A percentile compares a stretch with the other conserved stretches of the same genome.
Evolutionary conservation across 2,329 filamentous ascomycete genomes (phyloP).

Genomic region (Trichoderma sp.): DNA sequence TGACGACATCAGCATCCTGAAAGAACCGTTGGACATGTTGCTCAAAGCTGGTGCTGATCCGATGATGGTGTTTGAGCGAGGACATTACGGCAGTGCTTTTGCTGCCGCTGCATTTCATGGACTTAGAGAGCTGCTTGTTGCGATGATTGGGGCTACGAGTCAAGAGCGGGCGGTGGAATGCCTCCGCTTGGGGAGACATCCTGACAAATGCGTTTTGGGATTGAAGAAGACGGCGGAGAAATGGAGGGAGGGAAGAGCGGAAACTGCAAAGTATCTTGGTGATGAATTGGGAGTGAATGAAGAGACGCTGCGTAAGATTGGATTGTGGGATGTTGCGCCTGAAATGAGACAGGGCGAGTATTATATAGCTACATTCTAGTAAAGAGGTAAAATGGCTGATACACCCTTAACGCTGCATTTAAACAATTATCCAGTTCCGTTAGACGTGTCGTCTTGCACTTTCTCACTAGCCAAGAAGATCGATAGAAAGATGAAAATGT

Average conservation of each 20-base stretch:
- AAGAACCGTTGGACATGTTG: not conserved
- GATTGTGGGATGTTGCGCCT: not conserved
- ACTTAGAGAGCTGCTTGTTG: not conserved
- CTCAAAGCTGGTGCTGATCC: constrained; percentile 15
- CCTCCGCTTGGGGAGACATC: constrained; percentile 1
- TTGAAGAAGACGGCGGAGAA: not conserved
- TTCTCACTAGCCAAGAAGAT: too few relatives aligned
- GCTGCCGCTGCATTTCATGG: constrained; percentile 15
- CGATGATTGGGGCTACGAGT: not conserved
- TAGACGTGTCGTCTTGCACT: too few relatives aligned
- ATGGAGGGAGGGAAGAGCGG: not conserved
- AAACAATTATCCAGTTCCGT: too few relatives aligned
- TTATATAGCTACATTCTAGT: too few relatives aligned
- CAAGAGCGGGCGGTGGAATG: not conserved
- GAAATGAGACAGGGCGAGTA: not conserved
- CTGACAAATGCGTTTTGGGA: not conserved
- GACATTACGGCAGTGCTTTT: constrained; percentile 16
- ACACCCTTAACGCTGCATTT: too few relatives aligned
- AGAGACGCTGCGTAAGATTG: not conserved
- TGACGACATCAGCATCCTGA: accelerated
- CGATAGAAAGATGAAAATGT: too few relatives aligned
- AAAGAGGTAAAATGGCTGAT: too few relatives aligned
- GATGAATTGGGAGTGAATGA: constrained; percentile 6
- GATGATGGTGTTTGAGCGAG: not conserved
- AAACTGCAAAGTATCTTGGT: not conserved